phyloP scores from a whole-genome alignment of 176 grass and related monocot genomes.

The Miscanthus lutarioriparius region DNA sequence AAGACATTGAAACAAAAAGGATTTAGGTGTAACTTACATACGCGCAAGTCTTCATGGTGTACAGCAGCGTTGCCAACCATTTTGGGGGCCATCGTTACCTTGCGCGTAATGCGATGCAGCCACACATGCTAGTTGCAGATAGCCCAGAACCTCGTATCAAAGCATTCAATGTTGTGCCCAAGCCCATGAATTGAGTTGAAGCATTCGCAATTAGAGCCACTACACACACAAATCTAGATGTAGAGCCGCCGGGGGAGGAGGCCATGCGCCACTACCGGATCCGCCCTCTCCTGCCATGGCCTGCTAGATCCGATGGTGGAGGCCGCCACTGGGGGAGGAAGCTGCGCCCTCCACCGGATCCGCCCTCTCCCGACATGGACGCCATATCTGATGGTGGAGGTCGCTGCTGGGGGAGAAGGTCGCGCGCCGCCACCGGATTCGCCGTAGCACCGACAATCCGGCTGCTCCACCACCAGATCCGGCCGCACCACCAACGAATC shows the following conservation, averaged over 20 bases:
- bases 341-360: no score
- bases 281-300: no score
- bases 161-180: not conserved
- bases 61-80: not conserved
- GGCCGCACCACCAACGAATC: no score
- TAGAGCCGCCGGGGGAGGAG: not conserved
- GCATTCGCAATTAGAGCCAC: fast-evolving
- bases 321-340: no score
- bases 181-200: not conserved
- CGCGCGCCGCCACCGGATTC: no score
- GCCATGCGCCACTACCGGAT: no score
- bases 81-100: not conserved
- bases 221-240: not conserved
- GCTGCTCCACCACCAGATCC: no score
- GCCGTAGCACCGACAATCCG: no score
- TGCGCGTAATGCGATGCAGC: not conserved
- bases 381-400: no score
- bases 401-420: no score
- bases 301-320: no score
- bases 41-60: not conserved
- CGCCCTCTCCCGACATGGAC: no score
- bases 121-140: not conserved
- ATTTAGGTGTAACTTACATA: not conserved
- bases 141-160: not conserved
- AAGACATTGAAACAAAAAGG: not conserved